Evolutionary conservation across 495 filamentous ascomycete genomes (phyloP).

Genomic region (Parachaetomium inaequale): DNA sequence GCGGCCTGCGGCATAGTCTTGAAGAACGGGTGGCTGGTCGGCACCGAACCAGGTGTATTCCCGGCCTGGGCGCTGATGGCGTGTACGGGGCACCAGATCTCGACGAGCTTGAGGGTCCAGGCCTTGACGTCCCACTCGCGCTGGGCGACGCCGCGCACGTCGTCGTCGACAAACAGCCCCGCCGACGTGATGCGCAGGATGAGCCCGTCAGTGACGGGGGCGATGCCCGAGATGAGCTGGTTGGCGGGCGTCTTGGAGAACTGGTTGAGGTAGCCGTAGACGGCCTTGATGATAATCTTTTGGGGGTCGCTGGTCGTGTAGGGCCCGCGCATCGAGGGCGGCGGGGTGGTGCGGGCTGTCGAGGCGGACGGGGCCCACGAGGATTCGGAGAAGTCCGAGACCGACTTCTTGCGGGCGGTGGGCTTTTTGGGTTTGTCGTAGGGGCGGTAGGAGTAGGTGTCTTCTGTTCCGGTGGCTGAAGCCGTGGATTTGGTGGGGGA

Average conservation of each 20-base stretch:
- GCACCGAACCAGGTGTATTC: constrained; percentile 29
- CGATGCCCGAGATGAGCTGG: constrained; percentile 71
- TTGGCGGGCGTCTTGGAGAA: constrained; percentile 77
- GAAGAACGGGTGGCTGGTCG: constrained; percentile 39
- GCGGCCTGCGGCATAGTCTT: constrained; percentile 35
- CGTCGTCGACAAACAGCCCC: constrained; percentile 95
- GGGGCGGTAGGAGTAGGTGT: constrained; percentile 73
- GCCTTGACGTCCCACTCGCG: constrained; percentile 98
- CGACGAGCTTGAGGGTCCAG: constrained; percentile 89
- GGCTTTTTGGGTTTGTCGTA: constrained; percentile 69
- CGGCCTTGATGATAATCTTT: constrained; percentile 90
- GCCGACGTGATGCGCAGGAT: constrained; percentile 82
- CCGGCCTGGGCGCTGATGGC: constrained; percentile 39
- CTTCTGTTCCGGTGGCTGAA: constrained; percentile 59
- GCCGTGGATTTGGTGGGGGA: constrained; percentile 32
- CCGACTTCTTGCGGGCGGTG: constrained; percentile 48
- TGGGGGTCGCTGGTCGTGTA: constrained; percentile 87
- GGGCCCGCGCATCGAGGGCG: constrained; percentile 65
- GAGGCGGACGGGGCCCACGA: constrained; percentile 78
- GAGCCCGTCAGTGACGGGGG: constrained; percentile 78
- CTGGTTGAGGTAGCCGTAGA: constrained; percentile 83
- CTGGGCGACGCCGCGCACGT: constrained; percentile 77
- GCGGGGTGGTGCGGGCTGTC: constrained; percentile 81
- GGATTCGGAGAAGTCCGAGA: constrained; percentile 72
- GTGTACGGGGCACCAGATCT: constrained; percentile 76